Percentiles rank a stretch among this genome's conserved stretches.
These are phyloP conservation scores for Spinacia oleracea DNA, from an alignment of 179 eudicot species.

Conservation along the genomic window DNA sequence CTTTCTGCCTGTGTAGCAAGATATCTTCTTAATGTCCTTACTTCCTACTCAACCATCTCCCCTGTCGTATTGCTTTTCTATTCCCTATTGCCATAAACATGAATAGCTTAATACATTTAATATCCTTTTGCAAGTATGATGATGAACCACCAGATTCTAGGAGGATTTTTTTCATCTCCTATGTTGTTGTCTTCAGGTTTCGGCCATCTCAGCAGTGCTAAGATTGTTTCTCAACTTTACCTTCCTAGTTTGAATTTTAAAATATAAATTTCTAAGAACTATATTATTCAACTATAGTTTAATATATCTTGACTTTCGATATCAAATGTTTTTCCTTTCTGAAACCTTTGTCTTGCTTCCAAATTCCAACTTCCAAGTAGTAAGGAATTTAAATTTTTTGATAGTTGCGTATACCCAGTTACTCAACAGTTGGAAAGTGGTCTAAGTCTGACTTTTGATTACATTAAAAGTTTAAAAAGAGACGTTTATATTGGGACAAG, in stretches of 20 bases:
- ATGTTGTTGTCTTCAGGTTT: not conserved
- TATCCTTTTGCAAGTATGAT: not conserved
- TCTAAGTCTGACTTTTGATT: not conserved
- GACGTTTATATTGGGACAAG: not conserved
- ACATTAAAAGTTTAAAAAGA: not conserved
- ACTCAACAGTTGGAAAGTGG: not conserved
- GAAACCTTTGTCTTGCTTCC: not conserved
- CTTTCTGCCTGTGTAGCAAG: not conserved
- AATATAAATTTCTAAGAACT: not conserved
- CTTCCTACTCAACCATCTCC: not conserved
- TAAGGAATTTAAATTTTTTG: not conserved
- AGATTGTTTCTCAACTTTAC: not conserved
- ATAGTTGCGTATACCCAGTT: conserved; percentile 3
- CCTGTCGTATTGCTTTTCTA: not conserved
- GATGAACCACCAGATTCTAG: not conserved
- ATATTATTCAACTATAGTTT: not conserved
- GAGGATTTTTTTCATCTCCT: not conserved
- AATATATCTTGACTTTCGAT: not conserved
- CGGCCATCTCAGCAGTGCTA: not conserved
- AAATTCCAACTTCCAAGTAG: conserved; percentile 10
- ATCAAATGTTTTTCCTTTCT: not conserved
- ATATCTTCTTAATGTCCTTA: not conserved
- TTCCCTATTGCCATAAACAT: not conserved
- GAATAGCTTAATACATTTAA: not conserved
- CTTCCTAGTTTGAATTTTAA: not conserved